These are phyloP conservation scores for Tillandsia fasciculata DNA, from an alignment of 176 grass and related monocot genomes.

Conservation along the genomic window DNA sequence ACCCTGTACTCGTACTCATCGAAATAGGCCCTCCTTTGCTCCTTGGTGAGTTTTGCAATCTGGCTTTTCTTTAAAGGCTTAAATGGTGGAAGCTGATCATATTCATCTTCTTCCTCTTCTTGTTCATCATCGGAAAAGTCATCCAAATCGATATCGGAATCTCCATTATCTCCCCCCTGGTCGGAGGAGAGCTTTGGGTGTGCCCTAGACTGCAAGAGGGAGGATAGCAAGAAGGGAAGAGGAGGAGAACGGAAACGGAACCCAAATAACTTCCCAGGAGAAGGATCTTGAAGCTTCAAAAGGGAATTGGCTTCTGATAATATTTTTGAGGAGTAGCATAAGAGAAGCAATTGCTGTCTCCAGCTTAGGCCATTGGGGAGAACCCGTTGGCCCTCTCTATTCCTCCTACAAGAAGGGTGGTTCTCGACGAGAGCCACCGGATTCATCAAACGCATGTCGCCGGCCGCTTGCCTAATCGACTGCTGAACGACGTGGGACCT, in stretches of 20 bases:
- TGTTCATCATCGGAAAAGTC: conserved; percentile 37
- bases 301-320: conserved; percentile 50
- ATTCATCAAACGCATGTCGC: conserved; percentile 51
- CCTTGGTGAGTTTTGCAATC: conserved; percentile 72
- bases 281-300: conserved; percentile 28
- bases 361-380: conserved; percentile 79
- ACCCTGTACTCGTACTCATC: conserved; percentile 80
- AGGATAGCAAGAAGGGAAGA: conserved; percentile 67
- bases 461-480: conserved; percentile 46
- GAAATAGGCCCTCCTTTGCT: conserved; percentile 67
- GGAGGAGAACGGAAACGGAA: conserved; percentile 34
- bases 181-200: conserved; percentile 43
- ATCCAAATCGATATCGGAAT: conserved; percentile 42
- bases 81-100: conserved; percentile 73
- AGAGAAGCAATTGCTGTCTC: conserved; percentile 62
- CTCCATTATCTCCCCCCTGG: conserved; percentile 29
- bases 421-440: conserved; percentile 85
- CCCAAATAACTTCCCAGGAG: conserved; percentile 41
- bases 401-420: conserved; percentile 62
- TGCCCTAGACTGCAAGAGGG: conserved; percentile 63
- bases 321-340: conserved; percentile 80
- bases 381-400: conserved; percentile 57
- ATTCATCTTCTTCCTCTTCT: conserved; percentile 54
- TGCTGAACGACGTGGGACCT: conserved; percentile 56
- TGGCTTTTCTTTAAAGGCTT: conserved; percentile 77